These are phyloP conservation scores for Anethum foeniculum DNA, from an alignment of 140 eudicot genomes.

Conservation along the genomic window DNA sequence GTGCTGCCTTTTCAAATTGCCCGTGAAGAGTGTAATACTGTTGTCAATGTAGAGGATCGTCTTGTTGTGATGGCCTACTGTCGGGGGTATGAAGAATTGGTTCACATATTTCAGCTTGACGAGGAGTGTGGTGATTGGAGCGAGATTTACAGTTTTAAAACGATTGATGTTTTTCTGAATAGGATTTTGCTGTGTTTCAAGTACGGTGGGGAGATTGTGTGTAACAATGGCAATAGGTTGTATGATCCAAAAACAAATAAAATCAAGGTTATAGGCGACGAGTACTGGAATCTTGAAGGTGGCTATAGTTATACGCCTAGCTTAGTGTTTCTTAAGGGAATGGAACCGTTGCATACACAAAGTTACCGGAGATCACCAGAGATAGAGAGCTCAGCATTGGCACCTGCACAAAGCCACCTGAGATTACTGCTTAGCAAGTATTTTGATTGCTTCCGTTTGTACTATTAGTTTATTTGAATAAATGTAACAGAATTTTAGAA, in stretches of 20 bases:
- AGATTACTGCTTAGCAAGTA: neutral
- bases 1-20: neutral
- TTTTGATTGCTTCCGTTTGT: too few species aligned
- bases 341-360: neutral
- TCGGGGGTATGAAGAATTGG: too few species aligned
- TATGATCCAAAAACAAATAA: neutral
- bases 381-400: neutral
- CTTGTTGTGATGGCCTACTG: too few species aligned
- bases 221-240: neutral
- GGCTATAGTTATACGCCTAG: neutral
- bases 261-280: neutral
- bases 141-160: neutral
- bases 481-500: too few species aligned
- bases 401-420: neutral
- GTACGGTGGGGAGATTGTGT: neutral
- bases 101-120: neutral
- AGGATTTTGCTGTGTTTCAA: too few species aligned
- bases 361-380: neutral
- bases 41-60: neutral
- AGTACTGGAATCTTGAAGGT: neutral
- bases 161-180: neutral
- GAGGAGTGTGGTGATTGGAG: neutral
- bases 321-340: neutral
- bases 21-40: neutral
- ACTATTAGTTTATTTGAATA: too few species aligned